Evolutionary conservation across 1,139 yeast genomes (phyloP).

Genomic region (Arxiozyma telluris): DNA sequence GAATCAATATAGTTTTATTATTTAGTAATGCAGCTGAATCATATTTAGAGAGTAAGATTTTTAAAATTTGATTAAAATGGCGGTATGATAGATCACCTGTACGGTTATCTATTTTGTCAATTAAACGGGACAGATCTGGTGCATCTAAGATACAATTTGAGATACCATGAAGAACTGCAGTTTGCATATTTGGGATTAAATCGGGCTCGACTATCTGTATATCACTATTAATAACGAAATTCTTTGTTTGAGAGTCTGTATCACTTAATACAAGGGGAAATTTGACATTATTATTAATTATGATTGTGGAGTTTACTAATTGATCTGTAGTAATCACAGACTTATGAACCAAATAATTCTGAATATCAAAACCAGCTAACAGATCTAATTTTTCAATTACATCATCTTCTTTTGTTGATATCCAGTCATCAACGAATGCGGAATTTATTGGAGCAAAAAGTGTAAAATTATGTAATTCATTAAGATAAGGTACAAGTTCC

Average conservation of each 20-base stretch:
- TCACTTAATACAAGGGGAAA: constrained; percentile 17
- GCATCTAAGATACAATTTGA: constrained; percentile 34
- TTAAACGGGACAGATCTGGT: constrained; percentile 3
- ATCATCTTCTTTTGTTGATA: constrained; percentile 17
- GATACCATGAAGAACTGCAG: constrained; percentile 69
- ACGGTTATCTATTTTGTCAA: constrained; percentile 1
- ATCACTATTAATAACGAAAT: constrained; percentile 37
- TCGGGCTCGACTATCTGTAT: constrained; percentile 54
- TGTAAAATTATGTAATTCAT: constrained; percentile 58
- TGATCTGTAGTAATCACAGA: constrained; percentile 13
- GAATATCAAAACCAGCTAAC: constrained; percentile 15
- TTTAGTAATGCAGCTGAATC: constrained; percentile 4
- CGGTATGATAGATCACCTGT: neutral
- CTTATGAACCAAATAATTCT: constrained; percentile 22
- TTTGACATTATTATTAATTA: constrained; percentile 13
- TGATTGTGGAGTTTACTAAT: constrained; percentile 14
- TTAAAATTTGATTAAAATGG: neutral
- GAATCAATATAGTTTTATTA: constrained; percentile 35
- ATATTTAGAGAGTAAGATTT: neutral
- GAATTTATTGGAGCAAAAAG: constrained; percentile 79
- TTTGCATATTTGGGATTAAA: constrained; percentile 55
- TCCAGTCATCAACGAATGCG: constrained; percentile 45
- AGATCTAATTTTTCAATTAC: neutral
- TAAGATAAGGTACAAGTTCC: constrained; percentile 62
- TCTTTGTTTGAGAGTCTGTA: constrained; percentile 5